Conservation (phyloP, 768 basidiomycete species). For the Calocybe cyanea region DNA sequence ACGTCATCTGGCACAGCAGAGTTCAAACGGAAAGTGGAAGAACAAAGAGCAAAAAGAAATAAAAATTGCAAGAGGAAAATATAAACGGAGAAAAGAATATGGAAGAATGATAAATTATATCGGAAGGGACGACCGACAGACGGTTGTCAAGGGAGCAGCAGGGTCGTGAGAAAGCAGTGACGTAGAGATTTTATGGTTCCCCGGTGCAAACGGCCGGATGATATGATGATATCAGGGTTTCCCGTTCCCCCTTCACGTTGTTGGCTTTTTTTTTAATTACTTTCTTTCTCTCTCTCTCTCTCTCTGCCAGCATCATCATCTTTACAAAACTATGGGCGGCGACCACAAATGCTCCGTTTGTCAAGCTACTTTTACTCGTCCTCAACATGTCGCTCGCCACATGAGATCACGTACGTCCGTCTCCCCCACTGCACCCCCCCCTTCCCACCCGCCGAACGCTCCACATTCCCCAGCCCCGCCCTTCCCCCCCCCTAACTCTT, state of each 20-base stretch:
- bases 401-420: conserved; percentile 81
- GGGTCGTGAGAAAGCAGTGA: too few relatives aligned
- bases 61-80: too few relatives aligned
- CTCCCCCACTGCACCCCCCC: conserved; percentile 14
- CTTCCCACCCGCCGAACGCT: conserved; percentile 20
- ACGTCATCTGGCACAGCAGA: too few relatives aligned
- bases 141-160: too few relatives aligned
- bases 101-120: too few relatives aligned
- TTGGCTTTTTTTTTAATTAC: background rate
- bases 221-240: background rate
- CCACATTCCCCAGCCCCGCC: conserved; percentile 4
- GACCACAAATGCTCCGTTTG: conserved; percentile 88
- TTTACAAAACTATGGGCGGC: conserved; percentile 53
- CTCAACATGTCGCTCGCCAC: conserved; percentile 86
- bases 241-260: background rate
- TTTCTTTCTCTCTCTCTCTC: background rate
- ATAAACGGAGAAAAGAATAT: too few relatives aligned
- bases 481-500: conserved; percentile 12
- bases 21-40: too few relatives aligned
- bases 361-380: conserved; percentile 82
- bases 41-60: too few relatives aligned
- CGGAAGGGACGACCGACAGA: too few relatives aligned
- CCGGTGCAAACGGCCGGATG: background rate
- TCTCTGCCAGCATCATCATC: background rate
- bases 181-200: too few relatives aligned